These are phyloP conservation scores for Claviceps humidiphila DNA, from an alignment of 2,329 filamentous ascomycete genomes.

Conservation along the genomic window DNA sequence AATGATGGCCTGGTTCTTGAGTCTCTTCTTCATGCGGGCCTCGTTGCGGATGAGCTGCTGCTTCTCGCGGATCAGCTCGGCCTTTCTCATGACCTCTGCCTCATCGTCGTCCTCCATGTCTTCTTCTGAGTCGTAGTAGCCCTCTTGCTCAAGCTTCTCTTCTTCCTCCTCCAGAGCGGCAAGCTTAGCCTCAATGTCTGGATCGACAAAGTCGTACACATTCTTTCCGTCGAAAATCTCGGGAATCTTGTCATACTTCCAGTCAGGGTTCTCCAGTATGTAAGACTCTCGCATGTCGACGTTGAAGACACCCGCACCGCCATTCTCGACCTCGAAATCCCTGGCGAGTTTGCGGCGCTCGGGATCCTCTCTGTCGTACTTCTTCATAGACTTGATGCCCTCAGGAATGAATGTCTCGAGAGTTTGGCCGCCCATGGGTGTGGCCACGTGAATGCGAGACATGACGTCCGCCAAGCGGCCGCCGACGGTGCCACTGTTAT, in stretches of 20 bases:
- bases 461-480: constrained; percentile 82
- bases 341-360: constrained; percentile 67
- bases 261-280: constrained; percentile 72
- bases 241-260: constrained; percentile 93
- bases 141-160: constrained; percentile 78
- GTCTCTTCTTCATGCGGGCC: constrained; percentile 83
- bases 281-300: constrained; percentile 86
- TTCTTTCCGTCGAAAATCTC: constrained; percentile 94
- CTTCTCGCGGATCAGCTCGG: constrained; percentile 92
- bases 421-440: constrained; percentile 67
- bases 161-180: constrained; percentile 89
- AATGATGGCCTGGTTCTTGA: constrained; percentile 94
- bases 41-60: constrained; percentile 85
- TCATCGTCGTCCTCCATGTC: constrained; percentile 80
- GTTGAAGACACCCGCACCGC: constrained; percentile 91
- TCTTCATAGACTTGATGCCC: constrained; percentile 63
- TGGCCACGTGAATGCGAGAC: constrained; percentile 90
- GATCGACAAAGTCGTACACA: constrained; percentile 92
- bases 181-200: constrained; percentile 89
- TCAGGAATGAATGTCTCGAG: constrained; percentile 84
- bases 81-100: constrained; percentile 79
- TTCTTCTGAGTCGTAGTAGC: constrained; percentile 80
- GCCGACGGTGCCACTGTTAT: constrained; percentile 59
- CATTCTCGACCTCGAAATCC: constrained; percentile 83
- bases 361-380: constrained; percentile 86